Conservation (phyloP, 2,329 filamentous ascomycete species). For the Fusarium sterilihyphosum region DNA sequence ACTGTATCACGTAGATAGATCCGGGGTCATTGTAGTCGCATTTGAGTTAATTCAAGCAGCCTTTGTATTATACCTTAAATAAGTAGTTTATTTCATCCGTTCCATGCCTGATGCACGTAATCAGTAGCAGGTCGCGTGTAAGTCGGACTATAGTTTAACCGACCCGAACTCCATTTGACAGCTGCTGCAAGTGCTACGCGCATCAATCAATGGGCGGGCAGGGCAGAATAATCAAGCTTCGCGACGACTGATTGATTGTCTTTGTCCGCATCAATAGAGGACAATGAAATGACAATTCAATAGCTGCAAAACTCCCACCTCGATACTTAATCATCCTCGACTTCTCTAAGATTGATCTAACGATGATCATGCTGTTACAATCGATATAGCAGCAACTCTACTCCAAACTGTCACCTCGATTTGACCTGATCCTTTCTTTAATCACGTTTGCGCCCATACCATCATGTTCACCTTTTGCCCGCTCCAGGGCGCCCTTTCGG, state of each 20-base stretch:
- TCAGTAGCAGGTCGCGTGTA: constrained; percentile 13
- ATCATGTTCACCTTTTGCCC: constrained; percentile 96
- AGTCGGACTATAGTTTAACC: constrained; percentile 39
- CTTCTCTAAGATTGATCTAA: background rate
- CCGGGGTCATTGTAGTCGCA: background rate
- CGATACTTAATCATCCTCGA: background rate
- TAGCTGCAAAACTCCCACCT: constrained; percentile 19
- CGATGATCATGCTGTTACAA: constrained; percentile 36
- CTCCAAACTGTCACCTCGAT: constrained; percentile 3
- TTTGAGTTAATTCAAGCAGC: background rate
- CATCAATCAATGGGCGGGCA: constrained; percentile 20
- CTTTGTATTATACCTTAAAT: background rate
- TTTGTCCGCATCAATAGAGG: constrained; percentile 33
- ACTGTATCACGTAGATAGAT: background rate
- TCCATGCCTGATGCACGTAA: background rate
- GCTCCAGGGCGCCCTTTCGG: constrained; percentile 88
- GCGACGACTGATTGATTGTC: constrained; percentile 34
- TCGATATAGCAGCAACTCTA: constrained; percentile 26
- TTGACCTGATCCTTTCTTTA: constrained; percentile 14
- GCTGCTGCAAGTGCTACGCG: constrained; percentile 28
- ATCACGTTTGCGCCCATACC: constrained; percentile 33
- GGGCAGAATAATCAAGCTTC: constrained; percentile 33
- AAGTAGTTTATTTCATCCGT: background rate
- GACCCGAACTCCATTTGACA: constrained; percentile 16
- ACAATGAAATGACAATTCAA: constrained; percentile 29